These are phyloP conservation scores for Leishmania martiniquensis DNA, from an alignment of 208 protist species.

Conservation along the genomic window DNA sequence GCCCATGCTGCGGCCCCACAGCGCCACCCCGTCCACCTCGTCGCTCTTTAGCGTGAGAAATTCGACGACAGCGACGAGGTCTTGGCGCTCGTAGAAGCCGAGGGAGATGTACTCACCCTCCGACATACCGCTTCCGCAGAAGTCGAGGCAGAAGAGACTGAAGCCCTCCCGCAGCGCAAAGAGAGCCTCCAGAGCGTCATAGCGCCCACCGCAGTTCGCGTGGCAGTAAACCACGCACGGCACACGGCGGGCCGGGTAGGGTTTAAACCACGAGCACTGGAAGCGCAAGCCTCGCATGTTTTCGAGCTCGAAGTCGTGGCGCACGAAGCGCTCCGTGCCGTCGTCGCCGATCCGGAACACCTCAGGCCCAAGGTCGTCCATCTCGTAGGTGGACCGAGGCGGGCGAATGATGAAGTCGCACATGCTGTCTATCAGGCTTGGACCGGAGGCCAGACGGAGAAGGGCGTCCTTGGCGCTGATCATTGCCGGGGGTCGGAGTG, in stretches of 20 bases:
- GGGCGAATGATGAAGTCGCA: conserved; percentile 92
- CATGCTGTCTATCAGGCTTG: conserved; percentile 66
- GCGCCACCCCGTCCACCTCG: conserved; percentile 74
- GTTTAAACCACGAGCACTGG: conserved; percentile 85
- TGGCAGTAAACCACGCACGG: conserved; percentile 94
- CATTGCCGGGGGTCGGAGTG: conserved; percentile 37
- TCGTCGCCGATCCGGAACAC: conserved; percentile 68
- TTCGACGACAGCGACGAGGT: conserved; percentile 89
- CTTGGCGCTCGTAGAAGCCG: conserved; percentile 95
- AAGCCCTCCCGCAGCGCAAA: conserved; percentile 88
- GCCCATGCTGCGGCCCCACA: conserved; percentile 97
- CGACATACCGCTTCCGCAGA: conserved; percentile 91
- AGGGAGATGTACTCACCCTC: conserved; percentile 96
- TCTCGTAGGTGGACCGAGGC: conserved; percentile 60
- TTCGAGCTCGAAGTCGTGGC: conserved; percentile 75
- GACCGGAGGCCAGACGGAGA: conserved; percentile 39
- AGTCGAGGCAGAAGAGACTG: conserved; percentile 93
- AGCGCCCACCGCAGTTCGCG: conserved; percentile 87
- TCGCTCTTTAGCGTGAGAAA: conserved; percentile 61
- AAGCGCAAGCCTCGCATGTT: conserved; percentile 86
- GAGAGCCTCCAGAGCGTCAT: conserved; percentile 79
- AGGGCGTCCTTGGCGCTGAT: conserved; percentile 44
- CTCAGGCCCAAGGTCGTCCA: conserved; percentile 58
- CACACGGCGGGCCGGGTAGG: conserved; percentile 29
- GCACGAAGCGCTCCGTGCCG: conserved; percentile 40